These are phyloP conservation scores for Schwanniomyces yamadae DNA, from an alignment of 805 yeast genomes.

Conservation along the genomic window DNA sequence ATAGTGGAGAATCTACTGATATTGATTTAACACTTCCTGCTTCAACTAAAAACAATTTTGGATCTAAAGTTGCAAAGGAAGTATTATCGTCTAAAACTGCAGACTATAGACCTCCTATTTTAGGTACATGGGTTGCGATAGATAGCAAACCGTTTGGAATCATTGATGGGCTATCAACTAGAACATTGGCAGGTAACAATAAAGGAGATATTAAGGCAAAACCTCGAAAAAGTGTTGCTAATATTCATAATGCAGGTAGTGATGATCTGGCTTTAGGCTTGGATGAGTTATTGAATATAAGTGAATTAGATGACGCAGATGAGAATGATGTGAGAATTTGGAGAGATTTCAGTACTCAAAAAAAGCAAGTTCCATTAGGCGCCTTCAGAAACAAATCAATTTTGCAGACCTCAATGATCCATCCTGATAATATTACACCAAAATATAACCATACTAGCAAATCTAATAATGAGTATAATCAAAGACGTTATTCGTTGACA, in stretches of 20 bases:
- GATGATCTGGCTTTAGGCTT: slow-evolving; percentile 48
- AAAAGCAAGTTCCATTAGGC: slow-evolving; percentile 68
- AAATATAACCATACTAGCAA: slow-evolving; percentile 27
- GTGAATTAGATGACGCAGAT: slow-evolving; percentile 75
- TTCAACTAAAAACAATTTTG: slow-evolving; percentile 49
- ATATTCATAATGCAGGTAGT: slow-evolving; percentile 5
- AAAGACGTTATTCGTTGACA: slow-evolving; percentile 21
- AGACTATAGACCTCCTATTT: slow-evolving; percentile 84
- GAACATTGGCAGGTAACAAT: slow-evolving; percentile 51
- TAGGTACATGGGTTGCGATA: slow-evolving; percentile 89
- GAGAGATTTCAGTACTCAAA: slow-evolving; percentile 45
- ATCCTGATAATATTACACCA: slow-evolving; percentile 22
- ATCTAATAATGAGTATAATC: slow-evolving; percentile 25
- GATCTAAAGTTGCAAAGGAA: slow-evolving; percentile 86
- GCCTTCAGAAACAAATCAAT: slow-evolving; percentile 80
- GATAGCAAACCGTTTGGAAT: slow-evolving; percentile 84
- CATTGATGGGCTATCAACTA: slow-evolving; percentile 89
- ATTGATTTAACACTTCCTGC: slow-evolving; percentile 85
- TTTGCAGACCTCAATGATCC: slow-evolving; percentile 25
- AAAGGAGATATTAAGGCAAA: slow-evolving; percentile 2
- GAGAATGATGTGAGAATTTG: slow-evolving; percentile 54
- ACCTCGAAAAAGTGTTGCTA: slow-evolving; percentile 19
- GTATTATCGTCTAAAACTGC: slow-evolving; percentile 84
- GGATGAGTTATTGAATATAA: slow-evolving; percentile 84
- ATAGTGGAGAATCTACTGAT: slow-evolving; percentile 90